Evolutionary conservation across 176 grass and related monocot genomes (phyloP).

Genomic region (Musa troglodytarum): DNA sequence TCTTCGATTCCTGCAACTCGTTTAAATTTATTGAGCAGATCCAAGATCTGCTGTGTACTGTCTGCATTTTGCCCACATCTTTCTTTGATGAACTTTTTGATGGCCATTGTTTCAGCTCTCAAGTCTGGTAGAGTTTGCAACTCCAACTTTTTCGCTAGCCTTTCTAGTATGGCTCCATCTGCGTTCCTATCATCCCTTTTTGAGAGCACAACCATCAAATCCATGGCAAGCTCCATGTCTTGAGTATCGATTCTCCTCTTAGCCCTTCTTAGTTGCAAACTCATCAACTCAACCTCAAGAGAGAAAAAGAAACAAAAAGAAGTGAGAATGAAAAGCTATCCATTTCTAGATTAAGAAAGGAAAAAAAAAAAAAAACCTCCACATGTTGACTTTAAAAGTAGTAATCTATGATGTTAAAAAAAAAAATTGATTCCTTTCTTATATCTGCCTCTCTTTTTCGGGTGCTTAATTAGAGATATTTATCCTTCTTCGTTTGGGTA

Average conservation of each 20-base stretch:
- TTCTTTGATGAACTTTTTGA: constrained; percentile 67
- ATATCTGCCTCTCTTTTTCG: too few relatives aligned
- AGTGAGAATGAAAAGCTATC: neutral
- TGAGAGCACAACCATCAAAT: constrained; percentile 60
- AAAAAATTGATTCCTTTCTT: too few relatives aligned
- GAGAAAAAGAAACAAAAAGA: neutral
- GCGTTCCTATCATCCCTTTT: constrained; percentile 39
- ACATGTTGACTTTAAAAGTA: neutral
- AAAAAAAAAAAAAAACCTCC: neutral
- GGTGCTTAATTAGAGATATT: too few relatives aligned
- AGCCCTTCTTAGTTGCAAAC: constrained; percentile 44
- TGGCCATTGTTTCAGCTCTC: constrained; percentile 64
- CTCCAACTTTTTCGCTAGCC: constrained; percentile 56
- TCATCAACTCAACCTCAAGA: constrained; percentile 61
- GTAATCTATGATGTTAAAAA: neutral
- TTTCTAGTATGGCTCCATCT: constrained; percentile 54
- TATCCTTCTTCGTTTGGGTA: too few relatives aligned
- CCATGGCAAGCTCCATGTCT: constrained; percentile 70
- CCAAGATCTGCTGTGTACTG: constrained; percentile 43
- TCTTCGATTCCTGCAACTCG: constrained; percentile 48
- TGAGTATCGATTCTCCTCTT: constrained; percentile 59
- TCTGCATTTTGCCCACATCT: constrained; percentile 33
- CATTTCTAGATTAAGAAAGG: neutral
- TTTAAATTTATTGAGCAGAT: constrained; percentile 46
- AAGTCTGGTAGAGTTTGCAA: constrained; percentile 45